Evolutionary conservation across 2,329 filamentous ascomycete genomes (phyloP).

Genomic region (Didymella pinodella): DNA sequence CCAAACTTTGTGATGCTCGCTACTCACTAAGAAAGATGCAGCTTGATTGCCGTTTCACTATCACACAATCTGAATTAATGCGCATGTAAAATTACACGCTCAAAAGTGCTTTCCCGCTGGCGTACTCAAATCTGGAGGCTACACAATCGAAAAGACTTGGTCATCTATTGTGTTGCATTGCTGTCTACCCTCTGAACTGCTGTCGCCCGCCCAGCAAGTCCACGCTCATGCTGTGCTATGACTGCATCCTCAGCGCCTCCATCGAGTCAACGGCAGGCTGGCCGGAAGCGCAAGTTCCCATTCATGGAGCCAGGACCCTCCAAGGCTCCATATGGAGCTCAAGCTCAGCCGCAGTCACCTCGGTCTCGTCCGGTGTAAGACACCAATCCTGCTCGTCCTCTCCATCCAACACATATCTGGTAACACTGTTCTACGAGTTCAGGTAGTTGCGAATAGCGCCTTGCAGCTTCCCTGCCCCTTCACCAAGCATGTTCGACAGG

Average conservation of each 20-base stretch:
- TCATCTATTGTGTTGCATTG: slow-evolving; percentile 6
- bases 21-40: neutral
- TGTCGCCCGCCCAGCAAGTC: neutral
- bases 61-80: neutral
- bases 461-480: slow-evolving; percentile 84
- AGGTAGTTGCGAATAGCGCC: slow-evolving; percentile 56
- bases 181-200: slow-evolving; percentile 12
- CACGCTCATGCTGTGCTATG: slow-evolving; percentile 4
- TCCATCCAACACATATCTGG: neutral
- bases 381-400: neutral
- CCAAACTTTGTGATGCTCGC: neutral
- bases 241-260: neutral
- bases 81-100: too few species aligned
- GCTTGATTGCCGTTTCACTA: neutral
- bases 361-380: neutral
- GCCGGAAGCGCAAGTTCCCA: neutral
- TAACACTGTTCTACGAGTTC: slow-evolving; percentile 46
- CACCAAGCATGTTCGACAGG: slow-evolving; percentile 80
- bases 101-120: too few species aligned
- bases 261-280: neutral
- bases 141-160: neutral
- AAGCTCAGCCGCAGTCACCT: neutral
- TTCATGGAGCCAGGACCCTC: slow-evolving; percentile 10
- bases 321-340: slow-evolving; percentile 16
- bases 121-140: neutral